Evolutionary conservation across 768 basidiomycete species (phyloP), one percentile per base, ranked within the genome.

Genomic region (Boletus coccyginus): DNA sequence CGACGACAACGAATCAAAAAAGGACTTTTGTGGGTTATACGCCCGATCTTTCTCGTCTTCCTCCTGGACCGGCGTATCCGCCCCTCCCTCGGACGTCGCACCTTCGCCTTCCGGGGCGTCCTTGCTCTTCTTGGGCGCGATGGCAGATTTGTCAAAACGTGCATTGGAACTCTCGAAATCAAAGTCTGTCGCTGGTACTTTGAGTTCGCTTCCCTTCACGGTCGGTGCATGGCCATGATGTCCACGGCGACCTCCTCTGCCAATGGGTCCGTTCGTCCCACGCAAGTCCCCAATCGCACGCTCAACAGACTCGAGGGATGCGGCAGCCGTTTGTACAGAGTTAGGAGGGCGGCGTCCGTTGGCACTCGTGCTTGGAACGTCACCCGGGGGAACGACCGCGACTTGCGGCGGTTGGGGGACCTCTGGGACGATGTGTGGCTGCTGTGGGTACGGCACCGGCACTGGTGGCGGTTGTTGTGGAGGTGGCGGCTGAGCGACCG

Each of bases 161-260:
- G 87, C 87, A 62, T 93, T 94, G 52, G 83, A 81, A 53, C 78
- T 79, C 68, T 81, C 75, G 69, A 94, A 94, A 74, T 94, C 92
- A 66, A 93, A 94, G 68, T 93, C 92, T 0, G 84, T 85, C 1
- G 77, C 68, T 0, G 91, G 92, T 1, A 93, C 87, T 35, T 74
- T 73, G n/a, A 81, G 55, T 21, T 79, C 77, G 19, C 60, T 67
- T 2, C 66, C 60, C 63, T 77, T 76, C 41, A 31, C 42, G 3
- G 46, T 69, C 62, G 52, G 46, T 45, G 61, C 68, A 7, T 71
- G 68, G 24, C 62, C 65, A 11, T 66, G 69, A 46, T 64, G 63
- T 21, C 66, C 66, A 46, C 75, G 71, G 13, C 76, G 75, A 14
- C 74, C 70, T 0, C 81, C 76, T 52, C 78, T 66, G 33, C 77